Evolutionary conservation across 257 asterid genomes (phyloP).

Genomic region (Penstemon davidsonii): DNA sequence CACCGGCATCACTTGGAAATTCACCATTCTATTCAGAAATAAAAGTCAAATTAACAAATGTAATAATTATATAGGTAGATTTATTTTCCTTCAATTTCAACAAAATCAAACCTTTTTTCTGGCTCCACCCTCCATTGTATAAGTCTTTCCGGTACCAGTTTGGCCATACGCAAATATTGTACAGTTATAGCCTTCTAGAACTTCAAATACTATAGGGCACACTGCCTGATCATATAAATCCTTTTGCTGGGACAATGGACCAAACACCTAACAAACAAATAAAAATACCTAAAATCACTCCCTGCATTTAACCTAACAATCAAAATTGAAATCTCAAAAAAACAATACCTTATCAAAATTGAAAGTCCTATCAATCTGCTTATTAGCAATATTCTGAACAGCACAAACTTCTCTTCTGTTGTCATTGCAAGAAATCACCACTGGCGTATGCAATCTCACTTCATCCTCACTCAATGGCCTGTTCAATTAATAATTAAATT

Average conservation of each 20-base stretch:
- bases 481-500: not conserved
- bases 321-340: not conserved
- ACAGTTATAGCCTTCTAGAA: slow-evolving; percentile 96
- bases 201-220: slow-evolving; percentile 89
- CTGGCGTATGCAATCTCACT: slow-evolving; percentile 73
- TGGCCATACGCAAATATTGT: slow-evolving; percentile 99
- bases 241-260: slow-evolving; percentile 89
- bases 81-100: not conserved
- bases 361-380: slow-evolving; percentile 96
- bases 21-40: slow-evolving; percentile 77
- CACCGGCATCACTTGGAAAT: slow-evolving; percentile 96
- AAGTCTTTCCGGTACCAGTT: slow-evolving; percentile 98
- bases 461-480: slow-evolving; percentile 98
- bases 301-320: not conserved
- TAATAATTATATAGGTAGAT: not conserved
- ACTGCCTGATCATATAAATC: slow-evolving; percentile 87
- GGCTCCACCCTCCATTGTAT: slow-evolving; percentile 99
- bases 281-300: slow-evolving; percentile 19
- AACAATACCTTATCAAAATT: slow-evolving; percentile 79
- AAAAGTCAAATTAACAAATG: slow-evolving; percentile 30
- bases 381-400: slow-evolving; percentile 92
- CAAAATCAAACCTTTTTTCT: slow-evolving; percentile 68
- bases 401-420: slow-evolving; percentile 88
- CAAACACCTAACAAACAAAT: slow-evolving; percentile 62
- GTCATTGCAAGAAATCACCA: slow-evolving; percentile 85